phyloP scores from a whole-genome alignment of 169 alveolate species.

The Plasmodium adleri region DNA sequence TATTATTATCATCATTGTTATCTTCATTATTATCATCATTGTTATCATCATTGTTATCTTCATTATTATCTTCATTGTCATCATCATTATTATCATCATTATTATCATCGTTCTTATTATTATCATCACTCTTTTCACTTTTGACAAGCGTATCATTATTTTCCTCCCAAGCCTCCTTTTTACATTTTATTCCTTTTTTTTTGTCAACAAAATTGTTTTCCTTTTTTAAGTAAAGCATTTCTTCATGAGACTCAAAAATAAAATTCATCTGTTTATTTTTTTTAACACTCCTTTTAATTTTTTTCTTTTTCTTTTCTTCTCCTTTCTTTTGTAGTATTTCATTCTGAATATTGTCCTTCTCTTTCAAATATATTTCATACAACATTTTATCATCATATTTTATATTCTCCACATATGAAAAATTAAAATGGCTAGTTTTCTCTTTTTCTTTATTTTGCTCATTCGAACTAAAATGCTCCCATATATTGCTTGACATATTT shows the following conservation, averaged over 20 bases:
- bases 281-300: conserved; percentile 8
- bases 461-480: conserved; percentile 8
- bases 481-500: conserved; percentile 27
- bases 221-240: conserved; percentile 56
- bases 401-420: conserved; percentile 30
- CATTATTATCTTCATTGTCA: conserved; percentile 1
- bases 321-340: conserved; percentile 3
- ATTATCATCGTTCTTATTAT: background rate
- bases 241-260: conserved; percentile 65
- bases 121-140: conserved; percentile 7
- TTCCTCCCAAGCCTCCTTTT: background rate
- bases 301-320: conserved; percentile 22
- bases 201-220: conserved; percentile 9
- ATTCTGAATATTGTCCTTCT: conserved; percentile 50
- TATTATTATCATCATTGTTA: background rate
- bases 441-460: background rate
- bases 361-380: conserved; percentile 70
- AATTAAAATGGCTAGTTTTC: conserved; percentile 13
- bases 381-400: conserved; percentile 37
- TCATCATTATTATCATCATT: conserved; percentile 1
- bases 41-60: conserved; percentile 6
- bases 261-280: conserved; percentile 33
- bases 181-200: background rate
- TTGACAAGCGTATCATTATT: background rate
- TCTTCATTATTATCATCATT: background rate